A percentile compares a stretch with the other conserved stretches of the same genome.
Conservation (phyloP, 345 rosid genomes). For the Linum lewisii region DNA sequence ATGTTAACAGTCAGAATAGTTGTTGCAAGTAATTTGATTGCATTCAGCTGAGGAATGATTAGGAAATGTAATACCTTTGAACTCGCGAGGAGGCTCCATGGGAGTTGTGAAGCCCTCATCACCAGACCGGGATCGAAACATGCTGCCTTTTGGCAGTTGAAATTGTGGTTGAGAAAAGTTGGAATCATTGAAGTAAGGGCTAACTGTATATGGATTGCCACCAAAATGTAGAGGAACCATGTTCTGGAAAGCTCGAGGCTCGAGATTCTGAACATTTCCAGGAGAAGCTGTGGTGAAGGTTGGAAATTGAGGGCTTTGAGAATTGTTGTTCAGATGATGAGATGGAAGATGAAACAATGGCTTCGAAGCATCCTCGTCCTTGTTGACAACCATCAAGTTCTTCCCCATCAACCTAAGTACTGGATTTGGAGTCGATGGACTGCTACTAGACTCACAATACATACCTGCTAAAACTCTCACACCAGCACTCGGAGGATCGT, state of each 20-base stretch:
- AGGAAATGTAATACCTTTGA: constrained; percentile 19
- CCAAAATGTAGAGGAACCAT: constrained; percentile 21
- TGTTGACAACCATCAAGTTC: constrained; percentile 85
- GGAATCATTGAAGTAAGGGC: constrained; percentile 22
- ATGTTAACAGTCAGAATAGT: constrained; percentile 11
- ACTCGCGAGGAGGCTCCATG: constrained; percentile 17
- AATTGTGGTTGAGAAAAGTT: constrained; percentile 17
- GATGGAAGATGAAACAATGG: constrained; percentile 23
- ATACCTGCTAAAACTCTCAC: constrained; percentile 20
- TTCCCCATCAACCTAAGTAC: constrained; percentile 94
- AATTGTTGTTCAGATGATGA: no score
- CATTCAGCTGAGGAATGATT: constrained; percentile 11
- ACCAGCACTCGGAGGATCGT: constrained; percentile 27
- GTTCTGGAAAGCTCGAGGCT: constrained; percentile 18
- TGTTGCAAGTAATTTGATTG: constrained; percentile 10
- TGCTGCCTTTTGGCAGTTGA: constrained; percentile 21
- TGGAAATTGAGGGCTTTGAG: constrained; percentile 26
- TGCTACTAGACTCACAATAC: constrained; percentile 50
- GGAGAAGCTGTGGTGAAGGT: constrained; percentile 22
- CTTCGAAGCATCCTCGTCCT: constrained; percentile 45
- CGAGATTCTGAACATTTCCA: constrained; percentile 18
- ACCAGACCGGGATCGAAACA: constrained; percentile 15
- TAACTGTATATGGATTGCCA: constrained; percentile 19
- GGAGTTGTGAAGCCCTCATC: constrained; percentile 18
- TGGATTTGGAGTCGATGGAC: constrained; percentile 67